phyloP scores from a whole-genome alignment of 352 stramenopile genomes.

The Pythium apleroticum region DNA sequence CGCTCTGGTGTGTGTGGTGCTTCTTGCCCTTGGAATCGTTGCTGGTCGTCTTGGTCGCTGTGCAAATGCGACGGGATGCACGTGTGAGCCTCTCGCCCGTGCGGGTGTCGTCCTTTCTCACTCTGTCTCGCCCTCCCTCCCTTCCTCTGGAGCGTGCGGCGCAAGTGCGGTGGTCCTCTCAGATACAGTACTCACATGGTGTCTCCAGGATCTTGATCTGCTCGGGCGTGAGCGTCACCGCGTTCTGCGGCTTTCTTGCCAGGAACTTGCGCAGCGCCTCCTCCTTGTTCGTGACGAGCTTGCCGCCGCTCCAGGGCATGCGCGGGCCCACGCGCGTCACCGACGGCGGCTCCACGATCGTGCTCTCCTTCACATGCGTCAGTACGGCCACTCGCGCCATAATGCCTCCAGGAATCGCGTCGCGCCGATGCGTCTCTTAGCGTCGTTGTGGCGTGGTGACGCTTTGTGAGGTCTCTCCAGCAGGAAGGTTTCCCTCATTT shows the following conservation, averaged over 20 bases:
- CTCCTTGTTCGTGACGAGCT: slow-evolving; percentile 84
- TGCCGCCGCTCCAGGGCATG: slow-evolving; percentile 78
- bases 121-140: neutral
- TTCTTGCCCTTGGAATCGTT: slow-evolving; percentile 6
- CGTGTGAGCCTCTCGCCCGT: neutral
- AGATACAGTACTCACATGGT: slow-evolving; percentile 35
- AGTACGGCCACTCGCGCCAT: slow-evolving; percentile 53
- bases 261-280: slow-evolving; percentile 87
- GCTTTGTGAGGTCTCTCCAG: neutral
- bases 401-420: neutral
- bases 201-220: slow-evolving; percentile 51
- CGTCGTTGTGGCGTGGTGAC: neutral
- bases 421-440: neutral
- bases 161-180: neutral
- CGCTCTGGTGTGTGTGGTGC: slow-evolving; percentile 17
- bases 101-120: neutral
- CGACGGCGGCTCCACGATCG: slow-evolving; percentile 25
- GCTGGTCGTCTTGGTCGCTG: slow-evolving; percentile 25
- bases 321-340: slow-evolving; percentile 27
- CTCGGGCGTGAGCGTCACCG: slow-evolving; percentile 42
- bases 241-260: slow-evolving; percentile 61
- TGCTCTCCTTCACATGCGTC: slow-evolving; percentile 69
- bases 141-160: neutral
- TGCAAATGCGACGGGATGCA: slow-evolving; percentile 7
- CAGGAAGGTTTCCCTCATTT: neutral